Base-by-base conservation (phyloP, 345 rosid genomes). In the Eutrema yunnanense region DNA sequence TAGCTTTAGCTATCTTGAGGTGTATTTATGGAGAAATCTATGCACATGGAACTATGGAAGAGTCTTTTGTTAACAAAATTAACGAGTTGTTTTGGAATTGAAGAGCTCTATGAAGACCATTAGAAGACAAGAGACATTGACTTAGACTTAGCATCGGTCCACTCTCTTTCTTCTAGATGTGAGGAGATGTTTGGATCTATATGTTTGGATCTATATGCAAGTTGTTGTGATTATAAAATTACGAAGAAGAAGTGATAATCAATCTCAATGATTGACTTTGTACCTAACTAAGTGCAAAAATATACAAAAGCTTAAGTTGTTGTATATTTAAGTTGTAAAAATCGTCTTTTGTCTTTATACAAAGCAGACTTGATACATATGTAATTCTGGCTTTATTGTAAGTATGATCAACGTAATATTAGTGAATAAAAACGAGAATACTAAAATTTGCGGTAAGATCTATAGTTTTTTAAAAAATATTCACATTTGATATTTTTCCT, bases 131-230 rank as follows among this genome's bases (percentile, higher is more conserved):
- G 33, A 53, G 58, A 29, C 14, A 30, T 6, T 29, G 58, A 53
- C 58, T 53, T 53, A 11, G 58, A 46, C 34, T 53, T 27, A 30
- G 36, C 11, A 53, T 29, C 9, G 2, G 37, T 29, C 37, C 7
- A 42, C 54, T 37, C 69, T 19, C 22, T 19, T 19, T 19, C 22
- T 19, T 19, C 22, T 19, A 19, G 22, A 19, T 19, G 22, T 19
- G 22, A 19, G 41, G 58, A 48, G 41, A 4, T 11, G 2, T 12
- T 37, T 46, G n/a, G 64, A 68, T 47, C 29, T 47, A 36, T 44
- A 47, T 58, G 66, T 12, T 37, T 46, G n/a, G 64, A 68, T 47
- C 29, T 47, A 36, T 44, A 47, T 58, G 66, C 59, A 71, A 27
- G 59, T 60, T 48, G 59, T 60, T 48, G 60, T 29, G 33, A 29